These are phyloP conservation scores for Mediolabrus comicus DNA, from an alignment of 108 stramenopile species.

Conservation along the genomic window DNA sequence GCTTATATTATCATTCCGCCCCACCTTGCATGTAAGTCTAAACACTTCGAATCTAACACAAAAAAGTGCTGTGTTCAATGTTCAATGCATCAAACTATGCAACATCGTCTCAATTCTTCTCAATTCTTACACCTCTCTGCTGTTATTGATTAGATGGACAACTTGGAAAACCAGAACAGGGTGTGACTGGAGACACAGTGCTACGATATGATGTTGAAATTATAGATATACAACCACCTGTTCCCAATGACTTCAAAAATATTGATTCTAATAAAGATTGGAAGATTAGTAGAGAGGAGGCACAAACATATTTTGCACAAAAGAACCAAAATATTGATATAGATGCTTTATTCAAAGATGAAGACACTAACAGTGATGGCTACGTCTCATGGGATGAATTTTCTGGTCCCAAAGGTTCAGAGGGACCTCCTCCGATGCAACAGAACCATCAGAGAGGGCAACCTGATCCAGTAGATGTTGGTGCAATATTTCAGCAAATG, in stretches of 20 bases:
- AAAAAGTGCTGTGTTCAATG: too few species aligned
- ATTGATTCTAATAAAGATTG: slow-evolving; percentile 43
- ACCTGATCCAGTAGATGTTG: background rate
- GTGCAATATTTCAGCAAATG: slow-evolving; percentile 8
- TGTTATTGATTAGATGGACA: too few species aligned
- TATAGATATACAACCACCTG: slow-evolving; percentile 23
- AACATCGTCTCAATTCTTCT: too few species aligned
- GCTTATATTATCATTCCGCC: slow-evolving; percentile 33
- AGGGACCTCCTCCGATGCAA: slow-evolving; percentile 17
- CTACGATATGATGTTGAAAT: slow-evolving; percentile 28
- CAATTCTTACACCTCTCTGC: too few species aligned
- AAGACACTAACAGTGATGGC: slow-evolving; percentile 40
- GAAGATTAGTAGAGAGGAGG: slow-evolving; percentile 23
- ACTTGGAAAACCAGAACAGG: slow-evolving; percentile 15
- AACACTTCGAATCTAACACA: too few species aligned
- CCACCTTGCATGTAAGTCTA: slow-evolving; percentile 22
- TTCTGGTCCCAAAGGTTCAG: slow-evolving; percentile 26
- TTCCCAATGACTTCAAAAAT: slow-evolving; percentile 39
- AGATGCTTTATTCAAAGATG: slow-evolving; percentile 23
- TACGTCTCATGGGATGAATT: slow-evolving; percentile 47
- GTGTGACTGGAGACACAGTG: slow-evolving; percentile 12
- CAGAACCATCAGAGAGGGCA: slow-evolving; percentile 4
- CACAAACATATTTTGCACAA: slow-evolving; percentile 18
- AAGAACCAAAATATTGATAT: slow-evolving; percentile 12
- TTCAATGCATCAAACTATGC: too few species aligned